Base-by-base conservation (phyloP, 169 alveolate species). In the Hepatocystis sp. region DNA sequence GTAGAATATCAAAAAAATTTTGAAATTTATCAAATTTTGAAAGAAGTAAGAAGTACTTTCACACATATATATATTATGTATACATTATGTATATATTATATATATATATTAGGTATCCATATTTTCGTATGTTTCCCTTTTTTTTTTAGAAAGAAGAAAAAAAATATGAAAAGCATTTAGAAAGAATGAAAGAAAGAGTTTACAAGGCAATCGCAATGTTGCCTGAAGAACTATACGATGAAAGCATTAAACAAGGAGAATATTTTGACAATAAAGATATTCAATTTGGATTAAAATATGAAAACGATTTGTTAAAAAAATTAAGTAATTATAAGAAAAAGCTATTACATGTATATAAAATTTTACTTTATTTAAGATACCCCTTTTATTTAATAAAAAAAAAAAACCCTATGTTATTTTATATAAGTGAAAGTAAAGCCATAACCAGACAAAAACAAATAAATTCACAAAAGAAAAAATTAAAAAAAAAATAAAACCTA, bases 401-500 rank as follows among this genome's bases (percentile, higher is more conserved):
- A 39, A 67, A 85, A 7, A 84, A 85, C 13, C 95, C 95, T 32
- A 91, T 91, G 53, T n/a, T 92, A 36, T 92, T 92, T 78, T 92
- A 93, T 92, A 85, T 92, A 40, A 91, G 91, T 56, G 95, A 92
- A 53, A 90, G 90, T 81, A 92, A 92, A 52, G 92, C 92, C 15
- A 34, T 92, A 49, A 90, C 93, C 15, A 60, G 93, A 30, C 95
- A 92, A 66, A 92, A 92, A 51, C 95, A 92, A 68, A 93, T 93
- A 21, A 89, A 91, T 64, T 27, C 91, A 66, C 84, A 88, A 34
- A 88, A 91, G 44, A 65, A 86, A 52, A 92, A 90, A 36, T 81
- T 60, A 49, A 90, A 90, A 61, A 61, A 65, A 49, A 88, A 88
- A 67, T 65, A 78, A 58, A 15, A 34, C 32, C 1, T 8, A 23